Conservation (phyloP, 73 alveolate species). For the Halteria grandinella region DNA sequence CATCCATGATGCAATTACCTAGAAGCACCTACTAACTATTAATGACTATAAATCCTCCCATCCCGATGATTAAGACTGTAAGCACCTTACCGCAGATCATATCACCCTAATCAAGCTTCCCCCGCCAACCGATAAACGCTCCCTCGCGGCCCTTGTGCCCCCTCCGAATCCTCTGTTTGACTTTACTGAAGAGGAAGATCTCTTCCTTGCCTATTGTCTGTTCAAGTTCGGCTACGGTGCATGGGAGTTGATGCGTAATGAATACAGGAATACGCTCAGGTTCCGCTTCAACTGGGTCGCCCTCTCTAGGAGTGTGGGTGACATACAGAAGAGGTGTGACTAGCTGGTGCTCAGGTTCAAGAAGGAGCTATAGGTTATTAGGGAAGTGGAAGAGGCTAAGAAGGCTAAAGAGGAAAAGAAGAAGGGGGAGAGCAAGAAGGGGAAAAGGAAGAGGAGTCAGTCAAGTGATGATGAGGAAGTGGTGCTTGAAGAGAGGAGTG, state of each 20-base stretch:
- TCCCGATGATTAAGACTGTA: constrained; percentile 10
- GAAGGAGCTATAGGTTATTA: constrained; percentile 65
- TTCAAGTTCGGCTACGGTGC: constrained; percentile 82
- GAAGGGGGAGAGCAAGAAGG: neutral
- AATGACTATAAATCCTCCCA: neutral
- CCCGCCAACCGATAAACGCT: no score
- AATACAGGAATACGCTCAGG: constrained; percentile 70
- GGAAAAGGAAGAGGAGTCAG: neutral
- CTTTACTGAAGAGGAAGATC: constrained; percentile 62
- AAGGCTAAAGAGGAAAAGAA: neutral
- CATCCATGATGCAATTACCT: constrained; percentile 32
- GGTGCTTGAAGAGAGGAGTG: neutral
- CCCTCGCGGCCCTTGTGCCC: no score
- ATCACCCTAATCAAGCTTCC: constrained; percentile 2
- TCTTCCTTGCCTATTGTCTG: constrained; percentile 40
- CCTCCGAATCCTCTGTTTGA: constrained; percentile 27
- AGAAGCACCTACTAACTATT: constrained; percentile 5
- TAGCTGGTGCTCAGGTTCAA: constrained; percentile 75
- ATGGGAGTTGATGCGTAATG: constrained; percentile 88
- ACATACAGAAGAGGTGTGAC: constrained; percentile 86
- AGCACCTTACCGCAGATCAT: constrained; percentile 17
- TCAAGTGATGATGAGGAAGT: no score
- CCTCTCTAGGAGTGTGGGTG: constrained; percentile 77
- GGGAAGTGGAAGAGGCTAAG: constrained; percentile 25
- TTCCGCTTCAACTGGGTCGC: constrained; percentile 86